Evolutionary conservation across 1,284 basidiomycete species (phyloP), one percentile per base, ranked within the genome.

Genomic region (Tylopilus orsonianus): DNA sequence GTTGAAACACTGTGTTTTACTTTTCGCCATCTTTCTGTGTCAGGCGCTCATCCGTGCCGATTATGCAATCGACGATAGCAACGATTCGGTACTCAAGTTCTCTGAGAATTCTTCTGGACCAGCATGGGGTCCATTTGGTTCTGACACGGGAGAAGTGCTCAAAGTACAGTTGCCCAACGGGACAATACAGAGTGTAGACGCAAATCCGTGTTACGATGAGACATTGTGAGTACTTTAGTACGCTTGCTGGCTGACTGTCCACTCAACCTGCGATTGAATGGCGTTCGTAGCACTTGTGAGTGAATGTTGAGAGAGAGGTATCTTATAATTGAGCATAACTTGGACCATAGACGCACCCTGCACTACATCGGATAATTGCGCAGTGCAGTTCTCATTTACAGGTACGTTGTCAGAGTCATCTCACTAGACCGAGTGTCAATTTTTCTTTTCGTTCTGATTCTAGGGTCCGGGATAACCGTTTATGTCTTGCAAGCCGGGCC

Each of bases 401-500:
- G 58, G 62, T 54, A 43, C 13, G 49, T 23, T 26, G 3, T 14
- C 12, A 1, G 1, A 2, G 5, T 23, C 33, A 41, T 35, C 5
- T 37, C 3, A n/a, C 22, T 4, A 4, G 27, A 10, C 22, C 16
- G 18, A 9, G 34, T 20, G 30, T 18, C 5, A 10, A 9, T 34
- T 38, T n/a, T n/a, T 16, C 16, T 19, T 32, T 4, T 8, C 24
- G 24, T 38, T 6, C 14, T 32, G 19, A 27, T 13, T 14, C 32
- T 20, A 65, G 63, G 63, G 1, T 62, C 63, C 4, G 61, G 61
- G 19, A 41, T 65, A 39, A 64, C 63, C 2, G 48, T 65, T n/a
- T 66, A 64, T 46, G 61, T 66, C 23, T 35, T 64, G 18, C 61
- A 49, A 52, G 61, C 59, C 19, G 64, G 64, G 12, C 49, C 55